These are phyloP conservation scores for Penicillium cosmopolitanum DNA, from an alignment of 495 filamentous ascomycete species.

Conservation along the genomic window DNA sequence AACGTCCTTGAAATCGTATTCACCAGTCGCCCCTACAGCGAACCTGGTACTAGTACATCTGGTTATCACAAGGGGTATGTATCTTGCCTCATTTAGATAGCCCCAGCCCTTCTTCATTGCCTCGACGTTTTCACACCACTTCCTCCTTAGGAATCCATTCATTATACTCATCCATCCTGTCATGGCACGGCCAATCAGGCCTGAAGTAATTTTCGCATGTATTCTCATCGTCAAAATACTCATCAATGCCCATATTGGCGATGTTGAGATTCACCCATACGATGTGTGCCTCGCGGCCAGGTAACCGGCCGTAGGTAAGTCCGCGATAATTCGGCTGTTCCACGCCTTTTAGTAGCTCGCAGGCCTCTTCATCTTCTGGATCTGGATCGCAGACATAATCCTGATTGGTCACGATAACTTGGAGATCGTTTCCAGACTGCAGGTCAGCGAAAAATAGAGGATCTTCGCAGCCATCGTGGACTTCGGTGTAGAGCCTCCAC, in stretches of 20 bases:
- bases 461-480: not conserved
- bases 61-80: too few species aligned
- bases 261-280: conserved; percentile 6
- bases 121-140: not conserved
- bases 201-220: conserved; percentile 10
- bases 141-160: not conserved
- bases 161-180: conserved; percentile 3
- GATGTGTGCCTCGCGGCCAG: conserved; percentile 13
- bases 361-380: not conserved
- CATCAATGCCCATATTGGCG: conserved; percentile 8
- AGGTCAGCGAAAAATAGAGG: conserved; percentile 18
- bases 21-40: too few species aligned
- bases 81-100: too few species aligned
- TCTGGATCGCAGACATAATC: not conserved
- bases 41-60: too few species aligned
- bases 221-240: conserved; percentile 12
- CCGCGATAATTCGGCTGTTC: conserved; percentile 6
- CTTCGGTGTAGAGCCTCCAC: conserved; percentile 17
- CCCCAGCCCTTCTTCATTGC: not conserved
- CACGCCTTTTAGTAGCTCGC: conserved; percentile 13
- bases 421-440: conserved; percentile 13
- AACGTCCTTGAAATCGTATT: too few species aligned
- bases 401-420: conserved; percentile 8
- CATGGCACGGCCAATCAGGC: conserved; percentile 15
- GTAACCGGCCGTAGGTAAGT: conserved; percentile 10